Evolutionary conservation across 805 yeast species (phyloP), one percentile per base, ranked within the genome.

Genomic region (Diddensiella caesifluorescens): DNA sequence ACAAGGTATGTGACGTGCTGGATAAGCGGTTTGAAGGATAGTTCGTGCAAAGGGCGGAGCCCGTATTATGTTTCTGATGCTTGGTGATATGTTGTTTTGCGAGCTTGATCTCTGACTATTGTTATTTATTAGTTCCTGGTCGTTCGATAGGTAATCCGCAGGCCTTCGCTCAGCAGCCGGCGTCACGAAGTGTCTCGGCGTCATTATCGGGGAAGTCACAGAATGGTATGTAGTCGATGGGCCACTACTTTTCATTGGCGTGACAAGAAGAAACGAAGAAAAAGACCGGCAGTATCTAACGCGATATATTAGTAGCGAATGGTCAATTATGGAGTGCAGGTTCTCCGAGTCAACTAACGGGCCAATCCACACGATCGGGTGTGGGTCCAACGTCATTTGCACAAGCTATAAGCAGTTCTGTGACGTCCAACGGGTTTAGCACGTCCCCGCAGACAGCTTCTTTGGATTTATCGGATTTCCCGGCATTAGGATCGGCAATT

Each of bases 401-500:
- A 4, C 47, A 39, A 35, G 44, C 47, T 2, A 31, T 41, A 12
- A 42, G 45, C 32, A 35, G 15, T 13, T 29, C 32, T 7, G 16
- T 7, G 16, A 6, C 16, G 7, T 13, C 15, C 19, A 29, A 29
- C 30, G 34, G 34, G 4, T 19, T 28, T 22, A 22, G 35, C 37
- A 22, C 27, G 23, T 31, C 42, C 7, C 49, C 41, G 23, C 44
- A 42, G 22, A 32, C 26, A 27, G 41, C 45, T 4, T 28, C 53
- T 3, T 38, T 53, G 22, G 54, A 54, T 27, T 33, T 51, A 37
- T 41, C 50, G 7, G 56, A 54, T 21, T 54, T 54, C 39, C 57
- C 57, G 9, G 55, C 57, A 3, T 39, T 53, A 30, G 55, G 55
- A 21, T 39, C 51, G 2, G 49, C 46, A n/a, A 25, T 44, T 1